Percentiles rank a stretch among this genome's conserved stretches.
Evolutionary conservation across 306 rosid species (phyloP).

Genomic region (Begonia fuchsioides): DNA sequence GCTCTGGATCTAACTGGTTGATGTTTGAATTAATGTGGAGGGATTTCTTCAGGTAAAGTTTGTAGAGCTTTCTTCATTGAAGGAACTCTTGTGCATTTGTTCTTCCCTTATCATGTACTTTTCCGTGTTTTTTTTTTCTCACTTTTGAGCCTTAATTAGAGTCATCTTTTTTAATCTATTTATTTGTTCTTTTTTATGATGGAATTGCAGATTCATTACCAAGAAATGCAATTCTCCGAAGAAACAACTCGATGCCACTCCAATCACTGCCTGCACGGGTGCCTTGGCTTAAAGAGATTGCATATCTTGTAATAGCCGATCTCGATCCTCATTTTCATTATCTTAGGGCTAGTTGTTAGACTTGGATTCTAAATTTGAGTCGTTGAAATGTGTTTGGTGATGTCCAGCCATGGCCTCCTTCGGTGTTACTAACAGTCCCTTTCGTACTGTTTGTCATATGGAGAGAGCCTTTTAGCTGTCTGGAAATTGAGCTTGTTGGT

Average conservation of each 20-base stretch:
- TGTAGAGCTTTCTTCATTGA: neutral
- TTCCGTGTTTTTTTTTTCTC: no score
- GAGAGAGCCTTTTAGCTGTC: no score
- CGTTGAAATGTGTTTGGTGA: no score
- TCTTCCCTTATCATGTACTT: neutral
- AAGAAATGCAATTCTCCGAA: slow-evolving; percentile 68
- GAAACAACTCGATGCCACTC: slow-evolving; percentile 36
- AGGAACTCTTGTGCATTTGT: neutral
- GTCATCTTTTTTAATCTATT: neutral
- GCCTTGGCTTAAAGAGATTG: slow-evolving; percentile 42
- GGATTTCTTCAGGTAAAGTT: slow-evolving; percentile 95
- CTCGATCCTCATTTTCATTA: neutral
- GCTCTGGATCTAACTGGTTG: slow-evolving; percentile 72
- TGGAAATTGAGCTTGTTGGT: no score
- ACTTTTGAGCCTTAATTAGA: no score
- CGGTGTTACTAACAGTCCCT: no score
- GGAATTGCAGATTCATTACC: slow-evolving; percentile 80
- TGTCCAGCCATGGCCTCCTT: no score
- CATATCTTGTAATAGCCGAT: slow-evolving; percentile 7
- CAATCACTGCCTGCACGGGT: slow-evolving; percentile 65
- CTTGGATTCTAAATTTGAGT: neutral
- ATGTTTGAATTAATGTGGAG: slow-evolving; percentile 88
- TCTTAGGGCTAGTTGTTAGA: slow-evolving; percentile 8
- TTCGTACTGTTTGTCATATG: no score
- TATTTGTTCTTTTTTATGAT: no score